Conservation (phyloP, 192 early-diverging fungal genomes). For the Gaertneriomyces sp. region DNA sequence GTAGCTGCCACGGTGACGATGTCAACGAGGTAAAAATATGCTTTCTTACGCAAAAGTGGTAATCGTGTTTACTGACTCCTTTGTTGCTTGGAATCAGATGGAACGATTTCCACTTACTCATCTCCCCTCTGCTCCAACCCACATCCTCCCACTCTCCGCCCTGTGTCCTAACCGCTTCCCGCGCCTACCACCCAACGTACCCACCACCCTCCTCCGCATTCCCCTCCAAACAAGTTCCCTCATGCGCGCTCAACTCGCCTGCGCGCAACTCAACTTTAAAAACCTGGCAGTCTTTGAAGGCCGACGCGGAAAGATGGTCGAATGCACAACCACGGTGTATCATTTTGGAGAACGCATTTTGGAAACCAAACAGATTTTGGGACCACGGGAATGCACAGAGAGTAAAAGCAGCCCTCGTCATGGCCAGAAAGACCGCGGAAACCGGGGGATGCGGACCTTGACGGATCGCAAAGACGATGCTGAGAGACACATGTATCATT, state of each 20-base stretch:
- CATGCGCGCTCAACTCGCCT: too few species aligned
- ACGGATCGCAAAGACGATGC: background rate
- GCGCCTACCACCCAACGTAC: slow-evolving; percentile 9
- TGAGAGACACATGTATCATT: slow-evolving; percentile 20
- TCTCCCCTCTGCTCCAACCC: too few species aligned
- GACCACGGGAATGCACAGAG: background rate
- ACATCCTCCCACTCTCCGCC: too few species aligned
- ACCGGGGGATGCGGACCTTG: background rate
- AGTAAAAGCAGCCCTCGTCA: background rate
- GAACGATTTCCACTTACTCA: too few species aligned
- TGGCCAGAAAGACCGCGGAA: background rate
- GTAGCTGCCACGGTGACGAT: too few species aligned
- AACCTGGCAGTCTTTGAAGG: slow-evolving; percentile 25
- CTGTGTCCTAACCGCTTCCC: background rate
- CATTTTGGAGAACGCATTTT: slow-evolving; percentile 27
- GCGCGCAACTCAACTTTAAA: too few species aligned
- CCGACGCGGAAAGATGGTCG: slow-evolving; percentile 4
- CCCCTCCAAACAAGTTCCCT: too few species aligned
- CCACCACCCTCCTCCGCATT: slow-evolving; percentile 2
- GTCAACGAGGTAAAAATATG: too few species aligned
- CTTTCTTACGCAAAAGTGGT: too few species aligned
- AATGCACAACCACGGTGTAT: slow-evolving; percentile 31
- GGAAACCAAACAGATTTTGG: slow-evolving; percentile 26
- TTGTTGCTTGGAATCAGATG: too few species aligned
- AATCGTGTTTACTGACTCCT: too few species aligned